Evolutionary conservation across 208 protist species (phyloP).

Genomic region (Crithidia thermophila): DNA sequence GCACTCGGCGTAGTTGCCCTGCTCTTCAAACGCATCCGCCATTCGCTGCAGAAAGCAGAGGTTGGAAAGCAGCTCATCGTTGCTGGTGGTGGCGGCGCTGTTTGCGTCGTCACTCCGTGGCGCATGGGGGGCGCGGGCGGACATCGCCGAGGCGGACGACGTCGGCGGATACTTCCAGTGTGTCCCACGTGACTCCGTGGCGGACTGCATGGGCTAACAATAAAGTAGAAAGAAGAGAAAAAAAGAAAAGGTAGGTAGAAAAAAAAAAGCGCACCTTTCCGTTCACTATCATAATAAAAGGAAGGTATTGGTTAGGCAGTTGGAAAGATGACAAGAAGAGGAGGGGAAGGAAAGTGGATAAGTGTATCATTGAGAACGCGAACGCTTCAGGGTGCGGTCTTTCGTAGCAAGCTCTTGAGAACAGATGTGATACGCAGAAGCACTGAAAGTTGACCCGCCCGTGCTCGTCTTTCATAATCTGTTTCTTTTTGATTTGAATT

Average conservation of each 20-base stretch:
- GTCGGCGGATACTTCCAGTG: slow-evolving; percentile 10
- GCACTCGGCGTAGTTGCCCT: slow-evolving; percentile 77
- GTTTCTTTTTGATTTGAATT: too few relatives aligned
- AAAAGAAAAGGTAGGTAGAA: neutral
- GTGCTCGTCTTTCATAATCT: too few relatives aligned
- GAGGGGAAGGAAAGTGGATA: too few relatives aligned
- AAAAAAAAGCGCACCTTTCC: neutral
- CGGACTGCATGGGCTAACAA: slow-evolving; percentile 21
- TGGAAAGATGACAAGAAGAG: too few relatives aligned
- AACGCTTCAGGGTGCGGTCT: too few relatives aligned
- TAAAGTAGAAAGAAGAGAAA: too few relatives aligned
- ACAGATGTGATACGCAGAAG: too few relatives aligned
- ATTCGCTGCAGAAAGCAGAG: slow-evolving; percentile 71
- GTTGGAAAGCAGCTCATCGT: slow-evolving; percentile 29
- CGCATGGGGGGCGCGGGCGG: neutral
- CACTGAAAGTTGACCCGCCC: too few relatives aligned
- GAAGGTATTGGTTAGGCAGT: too few relatives aligned
- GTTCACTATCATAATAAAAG: too few relatives aligned
- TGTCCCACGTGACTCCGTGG: neutral
- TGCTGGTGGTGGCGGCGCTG: neutral
- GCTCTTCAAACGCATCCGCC: slow-evolving; percentile 52
- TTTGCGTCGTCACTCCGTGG: neutral
- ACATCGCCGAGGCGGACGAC: neutral
- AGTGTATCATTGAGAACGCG: too few relatives aligned
- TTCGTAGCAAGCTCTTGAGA: too few relatives aligned